Evolutionary conservation across 2,329 filamentous ascomycete species (phyloP).

Genomic region (Penicillium sp.): DNA sequence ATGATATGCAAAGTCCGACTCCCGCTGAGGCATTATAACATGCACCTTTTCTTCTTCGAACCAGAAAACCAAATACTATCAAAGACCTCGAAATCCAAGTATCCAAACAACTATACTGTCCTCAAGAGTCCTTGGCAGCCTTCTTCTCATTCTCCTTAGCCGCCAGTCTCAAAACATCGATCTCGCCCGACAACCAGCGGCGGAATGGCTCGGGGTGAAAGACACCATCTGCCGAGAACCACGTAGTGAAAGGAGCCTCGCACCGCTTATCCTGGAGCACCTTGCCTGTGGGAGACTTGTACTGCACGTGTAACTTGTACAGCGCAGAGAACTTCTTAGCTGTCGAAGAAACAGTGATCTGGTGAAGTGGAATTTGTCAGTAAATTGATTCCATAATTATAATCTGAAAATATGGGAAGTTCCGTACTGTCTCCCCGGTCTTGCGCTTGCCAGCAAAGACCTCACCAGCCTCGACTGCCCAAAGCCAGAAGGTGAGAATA

Average conservation of each 20-base stretch:
- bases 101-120: too few relatives aligned
- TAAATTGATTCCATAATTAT: neutral
- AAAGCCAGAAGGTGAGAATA: constrained; percentile 81
- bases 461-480: constrained; percentile 76
- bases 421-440: constrained; percentile 66
- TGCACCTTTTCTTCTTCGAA: neutral
- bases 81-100: neutral
- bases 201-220: constrained; percentile 66
- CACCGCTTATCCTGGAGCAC: constrained; percentile 53
- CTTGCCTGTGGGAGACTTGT: constrained; percentile 45
- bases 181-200: constrained; percentile 63
- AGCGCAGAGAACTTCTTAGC: constrained; percentile 79
- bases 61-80: neutral
- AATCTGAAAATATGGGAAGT: neutral
- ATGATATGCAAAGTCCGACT: neutral
- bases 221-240: constrained; percentile 62
- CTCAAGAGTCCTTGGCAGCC: constrained; percentile 26
- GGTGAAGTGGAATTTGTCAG: constrained; percentile 8
- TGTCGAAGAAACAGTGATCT: constrained; percentile 75
- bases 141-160: constrained; percentile 44
- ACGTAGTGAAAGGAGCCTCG: constrained; percentile 62
- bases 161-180: constrained; percentile 59
- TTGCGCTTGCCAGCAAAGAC: constrained; percentile 77
- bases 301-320: constrained; percentile 73
- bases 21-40: neutral